Evolutionary conservation across 768 basidiomycete genomes (phyloP).

Genomic region (Pholiota microspora): DNA sequence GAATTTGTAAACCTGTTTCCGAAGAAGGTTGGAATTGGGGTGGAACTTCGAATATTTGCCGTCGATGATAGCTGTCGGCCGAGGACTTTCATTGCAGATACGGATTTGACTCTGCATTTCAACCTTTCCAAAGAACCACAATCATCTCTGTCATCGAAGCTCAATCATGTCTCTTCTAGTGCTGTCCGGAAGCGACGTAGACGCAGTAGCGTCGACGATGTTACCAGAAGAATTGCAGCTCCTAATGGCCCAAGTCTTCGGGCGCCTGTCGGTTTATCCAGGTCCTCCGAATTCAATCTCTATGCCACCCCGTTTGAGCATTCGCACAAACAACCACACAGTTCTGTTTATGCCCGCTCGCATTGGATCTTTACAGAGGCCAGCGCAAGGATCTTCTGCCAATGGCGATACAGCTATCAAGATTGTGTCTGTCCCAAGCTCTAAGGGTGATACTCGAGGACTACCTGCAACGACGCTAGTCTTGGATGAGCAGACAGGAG

Average conservation of each 20-base stretch:
- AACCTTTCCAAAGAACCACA: too few relatives aligned
- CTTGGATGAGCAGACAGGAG: conserved; percentile 67
- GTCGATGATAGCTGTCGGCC: too few relatives aligned
- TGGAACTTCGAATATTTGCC: too few relatives aligned
- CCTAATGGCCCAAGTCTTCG: conserved; percentile 61
- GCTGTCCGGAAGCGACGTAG: conserved; percentile 61
- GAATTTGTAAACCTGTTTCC: too few relatives aligned
- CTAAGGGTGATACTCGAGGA: conserved; percentile 43
- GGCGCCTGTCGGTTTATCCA: conserved; percentile 29
- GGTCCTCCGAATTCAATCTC: background rate
- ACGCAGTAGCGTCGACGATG: conserved; percentile 42
- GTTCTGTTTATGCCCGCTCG: conserved; percentile 85
- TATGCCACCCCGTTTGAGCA: conserved; percentile 16
- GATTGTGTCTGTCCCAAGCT: conserved; percentile 71
- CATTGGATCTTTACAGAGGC: conserved; percentile 25
- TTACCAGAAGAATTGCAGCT: conserved; percentile 42
- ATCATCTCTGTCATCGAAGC: background rate
- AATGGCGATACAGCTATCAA: conserved; percentile 64
- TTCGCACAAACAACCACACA: conserved; percentile 54
- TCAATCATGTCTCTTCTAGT: conserved; percentile 50
- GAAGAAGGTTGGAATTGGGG: too few relatives aligned
- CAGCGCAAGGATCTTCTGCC: background rate
- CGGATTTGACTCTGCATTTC: too few relatives aligned
- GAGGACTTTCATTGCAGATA: too few relatives aligned
- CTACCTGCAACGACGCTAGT: conserved; percentile 78